Evolutionary conservation across 1,139 yeast genomes (phyloP).

Genomic region (Debaryomyces sp.): DNA sequence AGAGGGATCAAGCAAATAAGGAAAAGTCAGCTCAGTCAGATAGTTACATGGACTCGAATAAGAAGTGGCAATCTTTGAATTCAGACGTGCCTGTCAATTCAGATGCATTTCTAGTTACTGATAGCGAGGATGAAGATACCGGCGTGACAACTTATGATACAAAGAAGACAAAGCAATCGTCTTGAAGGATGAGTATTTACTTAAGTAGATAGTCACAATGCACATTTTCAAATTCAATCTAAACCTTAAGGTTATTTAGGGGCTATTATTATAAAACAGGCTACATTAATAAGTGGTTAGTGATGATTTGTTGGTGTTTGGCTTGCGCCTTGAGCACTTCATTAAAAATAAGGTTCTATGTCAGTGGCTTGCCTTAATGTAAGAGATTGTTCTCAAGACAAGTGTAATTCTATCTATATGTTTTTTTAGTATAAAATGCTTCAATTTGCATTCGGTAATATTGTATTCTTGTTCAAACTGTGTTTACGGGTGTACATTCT

Average conservation of each 20-base stretch:
- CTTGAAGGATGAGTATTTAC: background rate
- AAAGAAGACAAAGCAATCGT: background rate
- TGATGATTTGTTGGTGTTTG: background rate
- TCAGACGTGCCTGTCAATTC: slow-evolving; percentile 61
- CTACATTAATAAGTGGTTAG: background rate
- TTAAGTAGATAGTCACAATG: background rate
- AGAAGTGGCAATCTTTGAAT: slow-evolving; percentile 66
- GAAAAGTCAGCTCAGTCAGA: slow-evolving; percentile 7
- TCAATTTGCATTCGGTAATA: too few relatives aligned
- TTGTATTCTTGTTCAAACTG: too few relatives aligned
- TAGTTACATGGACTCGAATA: slow-evolving; percentile 17
- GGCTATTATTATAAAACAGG: background rate
- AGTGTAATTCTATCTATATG: background rate
- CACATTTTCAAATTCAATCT: background rate
- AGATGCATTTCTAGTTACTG: slow-evolving; percentile 78
- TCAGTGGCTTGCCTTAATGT: background rate
- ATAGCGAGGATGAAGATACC: slow-evolving; percentile 70
- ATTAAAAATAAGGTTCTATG: background rate
- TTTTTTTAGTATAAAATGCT: background rate
- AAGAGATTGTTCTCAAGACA: background rate
- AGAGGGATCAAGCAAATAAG: slow-evolving; percentile 14
- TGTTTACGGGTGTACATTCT: too few relatives aligned
- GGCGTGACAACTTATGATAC: slow-evolving; percentile 8
- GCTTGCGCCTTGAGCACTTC: background rate
- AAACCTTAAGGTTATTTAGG: background rate